Evolutionary conservation across 2,329 filamentous ascomycete genomes (phyloP).

Genomic region (Lecanosticta acicola): DNA sequence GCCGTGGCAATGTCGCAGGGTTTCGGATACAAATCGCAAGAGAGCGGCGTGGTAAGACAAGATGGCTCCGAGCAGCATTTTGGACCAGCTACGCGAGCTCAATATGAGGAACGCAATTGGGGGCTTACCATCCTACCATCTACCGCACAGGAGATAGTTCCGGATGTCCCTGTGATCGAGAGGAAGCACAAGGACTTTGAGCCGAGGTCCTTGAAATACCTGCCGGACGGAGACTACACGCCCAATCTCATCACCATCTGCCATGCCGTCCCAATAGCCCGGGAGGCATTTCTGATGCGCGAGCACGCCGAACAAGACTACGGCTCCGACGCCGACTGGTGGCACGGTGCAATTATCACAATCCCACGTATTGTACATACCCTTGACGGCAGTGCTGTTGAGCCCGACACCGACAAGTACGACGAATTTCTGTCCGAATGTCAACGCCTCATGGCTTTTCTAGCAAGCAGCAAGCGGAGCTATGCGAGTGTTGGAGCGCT

Average conservation of each 20-base stretch:
- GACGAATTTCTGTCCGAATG: constrained; percentile 51
- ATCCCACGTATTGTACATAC: constrained; percentile 47
- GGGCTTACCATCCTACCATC: constrained; percentile 42
- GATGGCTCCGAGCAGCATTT: constrained; percentile 41
- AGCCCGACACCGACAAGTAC: constrained; percentile 30
- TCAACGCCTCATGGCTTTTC: constrained; percentile 57
- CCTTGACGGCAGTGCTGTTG: constrained; percentile 22
- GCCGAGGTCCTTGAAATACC: constrained; percentile 55
- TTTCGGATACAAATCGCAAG: constrained; percentile 37
- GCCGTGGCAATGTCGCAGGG: constrained; percentile 26
- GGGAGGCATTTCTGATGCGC: constrained; percentile 52
- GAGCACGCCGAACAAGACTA: constrained; percentile 45
- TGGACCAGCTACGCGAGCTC: constrained; percentile 49
- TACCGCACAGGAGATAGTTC: constrained; percentile 48
- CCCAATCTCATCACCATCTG: constrained; percentile 56
- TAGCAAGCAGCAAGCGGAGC: constrained; percentile 52
- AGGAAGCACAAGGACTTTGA: constrained; percentile 43
- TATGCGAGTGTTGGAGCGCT: constrained; percentile 54
- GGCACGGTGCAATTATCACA: constrained; percentile 52
- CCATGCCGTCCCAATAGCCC: constrained; percentile 55
- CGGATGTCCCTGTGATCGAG: constrained; percentile 42
- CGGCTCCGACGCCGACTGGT: constrained; percentile 55
- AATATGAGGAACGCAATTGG: constrained; percentile 53
- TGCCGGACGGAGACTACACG: constrained; percentile 49
- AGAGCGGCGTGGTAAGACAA: constrained; percentile 47